Evolutionary conservation across 2,329 filamentous ascomycete genomes (phyloP), one percentile per base, ranked within the genome.

Genomic region (Stachybotrys echinatus): DNA sequence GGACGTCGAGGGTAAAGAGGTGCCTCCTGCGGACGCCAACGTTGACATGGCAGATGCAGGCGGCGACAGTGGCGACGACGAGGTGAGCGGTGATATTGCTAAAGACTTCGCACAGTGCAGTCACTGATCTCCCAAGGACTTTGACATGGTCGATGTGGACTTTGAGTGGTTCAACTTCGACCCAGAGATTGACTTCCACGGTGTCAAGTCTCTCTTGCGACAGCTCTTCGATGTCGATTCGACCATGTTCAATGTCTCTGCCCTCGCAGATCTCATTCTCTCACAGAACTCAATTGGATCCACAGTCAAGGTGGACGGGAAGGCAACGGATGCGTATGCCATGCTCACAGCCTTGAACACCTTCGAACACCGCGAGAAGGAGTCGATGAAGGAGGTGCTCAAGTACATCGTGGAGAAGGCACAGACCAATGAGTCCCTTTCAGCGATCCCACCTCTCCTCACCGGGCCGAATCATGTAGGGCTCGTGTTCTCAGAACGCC

Each of bases 121-220:
- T 37, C 37, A 47, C 49, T 57, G 37, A 56, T 49, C 42, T 21
- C 22, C 34, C 6, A 49, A 95, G 89, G 89, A 96, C 62, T 87
- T 91, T 63, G 88, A 96, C 65, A 87, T 92, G 67, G 84, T 99
- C 57, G 87, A 97, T 65, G 91, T 97, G 51, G 92, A 97, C 57
- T 99, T 99, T 63, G 94, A 99, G 74, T 97, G 91, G 88, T 99
- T 97, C 74, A 95, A 96, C 71, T 95, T 92, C 54, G 87, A 94
- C 60, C 79, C 88, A 2, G 83, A 88, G 7, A 80, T 95, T 60
- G 94, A 99, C 70, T 97, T 97, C 70, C 92, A 97, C 71, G 94
- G 94, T 51, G 81, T 95, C 60, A 96, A 96, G 69, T 87, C 84
- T 10, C 83, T 99, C 7, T 72, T 96, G 52, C 88, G 92, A 52